These are phyloP conservation scores for Sporothrix luriei DNA, from an alignment of 2,329 filamentous ascomycete genomes.

Conservation along the genomic window DNA sequence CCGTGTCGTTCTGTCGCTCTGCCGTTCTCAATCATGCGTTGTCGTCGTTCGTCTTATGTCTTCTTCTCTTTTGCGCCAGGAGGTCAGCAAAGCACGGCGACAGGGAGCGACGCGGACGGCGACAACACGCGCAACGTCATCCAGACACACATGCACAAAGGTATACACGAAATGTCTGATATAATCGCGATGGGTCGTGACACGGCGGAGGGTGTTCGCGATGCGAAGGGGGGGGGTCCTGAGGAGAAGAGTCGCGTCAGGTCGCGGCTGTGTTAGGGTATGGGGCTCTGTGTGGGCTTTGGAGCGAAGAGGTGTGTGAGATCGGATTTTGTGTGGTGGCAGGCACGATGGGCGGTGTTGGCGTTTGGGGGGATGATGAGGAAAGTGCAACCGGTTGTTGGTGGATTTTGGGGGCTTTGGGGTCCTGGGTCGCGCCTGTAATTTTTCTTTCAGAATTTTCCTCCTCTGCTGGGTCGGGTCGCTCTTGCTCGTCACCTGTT, in stretches of 20 bases:
- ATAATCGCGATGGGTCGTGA: conserved; percentile 48
- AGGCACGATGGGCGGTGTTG: conserved; percentile 20
- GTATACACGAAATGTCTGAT: conserved; percentile 38
- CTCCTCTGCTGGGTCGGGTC: background rate
- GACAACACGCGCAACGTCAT: conserved; percentile 41
- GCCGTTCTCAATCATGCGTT: background rate
- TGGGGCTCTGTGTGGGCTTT: conserved; percentile 40
- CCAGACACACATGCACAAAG: conserved; percentile 46
- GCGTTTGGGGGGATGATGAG: conserved; percentile 28
- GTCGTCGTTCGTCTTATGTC: background rate
- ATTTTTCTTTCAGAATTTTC: conserved; percentile 7
- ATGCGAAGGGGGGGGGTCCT: conserved; percentile 41
- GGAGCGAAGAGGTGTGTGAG: conserved; percentile 33
- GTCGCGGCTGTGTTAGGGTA: conserved; percentile 47
- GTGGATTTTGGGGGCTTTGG: background rate
- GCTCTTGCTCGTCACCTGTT: conserved; percentile 1
- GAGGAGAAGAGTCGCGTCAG: conserved; percentile 44
- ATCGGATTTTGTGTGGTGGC: conserved; percentile 27
- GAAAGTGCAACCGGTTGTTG: conserved; percentile 10
- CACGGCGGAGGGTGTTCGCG: conserved; percentile 51
- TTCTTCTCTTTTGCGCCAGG: conserved; percentile 42
- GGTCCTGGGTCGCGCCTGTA: background rate
- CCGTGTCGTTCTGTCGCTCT: background rate
- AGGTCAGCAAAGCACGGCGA: conserved; percentile 50
- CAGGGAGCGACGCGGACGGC: conserved; percentile 9